Conservation (phyloP, 2,329 filamentous ascomycete genomes). For the Hypoxylon sp. region DNA sequence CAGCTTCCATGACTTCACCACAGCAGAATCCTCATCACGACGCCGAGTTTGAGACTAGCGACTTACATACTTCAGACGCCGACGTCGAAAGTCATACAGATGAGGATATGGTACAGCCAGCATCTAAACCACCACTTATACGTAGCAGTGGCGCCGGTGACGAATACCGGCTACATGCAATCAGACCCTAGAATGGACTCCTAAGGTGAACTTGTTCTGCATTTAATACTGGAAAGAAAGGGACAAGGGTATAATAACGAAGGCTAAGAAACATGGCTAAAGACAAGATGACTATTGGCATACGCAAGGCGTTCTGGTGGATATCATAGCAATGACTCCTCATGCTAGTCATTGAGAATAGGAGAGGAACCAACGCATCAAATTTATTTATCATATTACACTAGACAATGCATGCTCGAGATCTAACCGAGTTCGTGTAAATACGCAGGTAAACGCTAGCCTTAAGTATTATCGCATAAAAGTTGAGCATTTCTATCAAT, state of each 20-base stretch:
- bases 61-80: slow-evolving; percentile 50
- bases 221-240: neutral
- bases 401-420: neutral
- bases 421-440: neutral
- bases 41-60: slow-evolving; percentile 47
- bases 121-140: slow-evolving; percentile 4
- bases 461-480: neutral
- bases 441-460: neutral
- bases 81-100: slow-evolving; percentile 53
- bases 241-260: neutral
- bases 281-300: neutral
- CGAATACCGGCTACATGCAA: neutral
- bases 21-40: slow-evolving; percentile 37
- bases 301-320: neutral
- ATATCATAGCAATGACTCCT: neutral
- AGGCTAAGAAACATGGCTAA: slow-evolving; percentile 2
- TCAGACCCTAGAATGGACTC: neutral
- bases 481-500: neutral
- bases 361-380: neutral
- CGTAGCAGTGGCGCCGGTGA: neutral
- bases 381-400: neutral
- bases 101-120: slow-evolving; percentile 39
- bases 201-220: neutral
- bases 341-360: neutral
- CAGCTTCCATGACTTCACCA: slow-evolving; percentile 46